Evolutionary conservation across 139 green algal genomes (phyloP), one percentile per base, ranked within the genome.

Genomic region (Micractinium conductrix): DNA sequence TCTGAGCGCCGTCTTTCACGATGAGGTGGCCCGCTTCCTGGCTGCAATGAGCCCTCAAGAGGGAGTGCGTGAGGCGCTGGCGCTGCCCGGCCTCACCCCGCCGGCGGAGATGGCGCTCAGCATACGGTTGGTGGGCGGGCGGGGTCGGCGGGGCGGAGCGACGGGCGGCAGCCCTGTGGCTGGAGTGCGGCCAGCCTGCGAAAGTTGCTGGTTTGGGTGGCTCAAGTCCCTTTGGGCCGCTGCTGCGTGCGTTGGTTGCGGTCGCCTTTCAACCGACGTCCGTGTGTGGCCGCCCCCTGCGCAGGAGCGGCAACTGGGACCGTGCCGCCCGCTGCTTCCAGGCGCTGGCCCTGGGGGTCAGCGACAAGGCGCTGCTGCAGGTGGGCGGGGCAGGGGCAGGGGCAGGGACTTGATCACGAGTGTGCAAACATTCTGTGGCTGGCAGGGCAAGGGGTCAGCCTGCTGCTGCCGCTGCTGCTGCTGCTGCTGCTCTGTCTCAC

Each of bases 1-100:
- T 45, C 40, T 90, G 35, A 38, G 43, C 33, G 43, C 89, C 75
- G 81, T 63, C 35, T 74, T 93, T n/a, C 90, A 93, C 43, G 90
- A 93, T 74, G 78, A 88, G 40, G 67, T 88, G 22, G 90, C 84
- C 38, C 80, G 71, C 24, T 93, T 90, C 81, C 70, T 93, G 70
- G 84, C 87, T 38, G 90, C 90, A 55, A 90, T 92, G 73, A 69
- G 55, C 40, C 78, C 84, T 4, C 60, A 68, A 35, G 73, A 84
- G 35, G 90, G 84, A 0, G 74, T 87, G 53, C 50, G 67, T 0
- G 80, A 91, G 33, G 90, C 90, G 5, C 76, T 87, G 65, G 40
- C 48, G 50, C 84, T 93, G 74, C 76, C 79, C 1, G 90, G 90
- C 14, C 89, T 93, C 10, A 83, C 80, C 2, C 89, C 90, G 37